These are phyloP conservation scores for Dentipellis fragilis DNA, from an alignment of 768 basidiomycete species.

Conservation along the genomic window DNA sequence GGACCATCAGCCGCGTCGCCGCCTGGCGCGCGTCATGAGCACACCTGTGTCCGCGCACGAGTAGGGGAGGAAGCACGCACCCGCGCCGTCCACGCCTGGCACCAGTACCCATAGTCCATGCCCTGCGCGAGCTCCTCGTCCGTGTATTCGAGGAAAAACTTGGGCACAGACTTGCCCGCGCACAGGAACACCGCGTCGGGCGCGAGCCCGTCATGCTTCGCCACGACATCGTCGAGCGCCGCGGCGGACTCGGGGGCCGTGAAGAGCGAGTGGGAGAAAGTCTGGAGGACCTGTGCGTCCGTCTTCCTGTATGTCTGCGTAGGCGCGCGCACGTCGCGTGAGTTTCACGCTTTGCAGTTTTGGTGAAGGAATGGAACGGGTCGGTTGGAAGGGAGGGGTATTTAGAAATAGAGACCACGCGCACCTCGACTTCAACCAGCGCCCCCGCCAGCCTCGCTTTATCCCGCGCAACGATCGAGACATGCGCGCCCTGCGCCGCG, in stretches of 20 bases:
- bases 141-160: slow-evolving; percentile 61
- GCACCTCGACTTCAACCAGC: slow-evolving; percentile 54
- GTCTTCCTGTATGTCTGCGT: too few species aligned
- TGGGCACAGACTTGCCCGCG: slow-evolving; percentile 62
- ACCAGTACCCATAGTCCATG: slow-evolving; percentile 45
- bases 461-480: slow-evolving; percentile 76
- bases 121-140: slow-evolving; percentile 44
- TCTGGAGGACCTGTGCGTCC: slow-evolving; percentile 54
- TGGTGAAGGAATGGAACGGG: slow-evolving; percentile 34
- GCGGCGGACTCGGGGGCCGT: slow-evolving; percentile 40
- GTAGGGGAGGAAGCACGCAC: too few species aligned
- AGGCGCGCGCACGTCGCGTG: too few species aligned
- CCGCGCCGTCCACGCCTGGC: slow-evolving; percentile 39
- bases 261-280: slow-evolving; percentile 57
- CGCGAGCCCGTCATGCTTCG: slow-evolving; percentile 37
- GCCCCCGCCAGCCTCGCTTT: slow-evolving; percentile 52
- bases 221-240: slow-evolving; percentile 52
- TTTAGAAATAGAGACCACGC: background rate
- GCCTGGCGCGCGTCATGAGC: too few species aligned
- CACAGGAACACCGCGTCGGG: slow-evolving; percentile 76
- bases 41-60: too few species aligned
- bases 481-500: slow-evolving; percentile 58
- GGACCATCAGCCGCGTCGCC: slow-evolving; percentile 55
- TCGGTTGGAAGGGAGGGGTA: background rate
- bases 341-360: slow-evolving; percentile 35